Evolutionary conservation across 108 stramenopile genomes (phyloP).

Genomic region (Nannochloropsis granulata): DNA sequence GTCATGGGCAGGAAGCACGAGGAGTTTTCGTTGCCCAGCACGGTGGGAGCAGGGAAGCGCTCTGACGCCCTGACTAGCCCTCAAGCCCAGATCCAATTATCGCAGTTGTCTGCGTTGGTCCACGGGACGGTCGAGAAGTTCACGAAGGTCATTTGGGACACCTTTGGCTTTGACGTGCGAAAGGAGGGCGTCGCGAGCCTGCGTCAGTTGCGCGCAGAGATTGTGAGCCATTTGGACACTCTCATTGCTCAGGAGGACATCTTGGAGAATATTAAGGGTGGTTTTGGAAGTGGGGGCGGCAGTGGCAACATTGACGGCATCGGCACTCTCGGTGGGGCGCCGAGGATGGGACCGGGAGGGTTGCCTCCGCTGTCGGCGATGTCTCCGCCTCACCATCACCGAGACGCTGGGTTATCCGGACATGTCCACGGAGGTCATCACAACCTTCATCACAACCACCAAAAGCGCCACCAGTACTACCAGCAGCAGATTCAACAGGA

Average conservation of each 20-base stretch:
- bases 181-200: background rate
- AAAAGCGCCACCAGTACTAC: too few relatives aligned
- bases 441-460: too few relatives aligned
- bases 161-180: background rate
- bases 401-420: too few relatives aligned
- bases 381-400: too few relatives aligned
- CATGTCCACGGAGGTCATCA: too few relatives aligned
- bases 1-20: background rate
- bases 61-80: background rate
- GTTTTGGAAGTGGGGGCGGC: too few relatives aligned
- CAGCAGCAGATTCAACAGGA: too few relatives aligned
- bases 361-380: too few relatives aligned
- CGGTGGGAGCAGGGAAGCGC: background rate
- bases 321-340: too few relatives aligned
- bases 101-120: background rate
- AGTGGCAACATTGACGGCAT: too few relatives aligned
- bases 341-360: too few relatives aligned
- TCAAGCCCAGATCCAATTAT: background rate
- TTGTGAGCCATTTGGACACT: background rate
- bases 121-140: background rate
- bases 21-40: background rate
- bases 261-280: background rate
- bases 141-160: background rate
- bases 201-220: background rate
- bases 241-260: background rate